Evolutionary conservation across 345 rosid genomes (phyloP), one percentile per base, ranked within the genome.

Genomic region (Litchi chinensis): DNA sequence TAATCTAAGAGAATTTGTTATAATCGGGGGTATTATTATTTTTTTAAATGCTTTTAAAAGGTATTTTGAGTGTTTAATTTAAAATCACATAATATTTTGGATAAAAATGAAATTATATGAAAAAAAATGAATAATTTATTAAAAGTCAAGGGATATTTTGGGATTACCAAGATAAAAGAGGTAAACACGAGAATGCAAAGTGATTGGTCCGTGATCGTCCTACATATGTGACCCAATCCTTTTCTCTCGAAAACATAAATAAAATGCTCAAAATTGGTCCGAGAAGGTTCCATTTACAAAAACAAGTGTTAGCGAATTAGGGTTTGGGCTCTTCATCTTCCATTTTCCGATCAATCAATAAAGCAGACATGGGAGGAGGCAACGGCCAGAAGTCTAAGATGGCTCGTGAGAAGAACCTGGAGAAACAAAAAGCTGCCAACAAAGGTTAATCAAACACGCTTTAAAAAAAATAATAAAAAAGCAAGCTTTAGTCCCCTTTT

Each of bases 331-430:
- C 60, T 1, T 26, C 65, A 26, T 39, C 32, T 71, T 52, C 44
- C 19, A 32, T 57, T 69, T 15, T 19, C 68, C 41, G 41, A 48
- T 56, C 77, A 32, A 62, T 15, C 44, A 56, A 72, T 76, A 62
- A 16, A 41, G 12, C 74, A 66, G 66, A 67, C 26, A 88, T 86
- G 89, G 90, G 90, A 71, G 89, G 89, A 10, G 90, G 90, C 79
- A 88, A 88, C 81, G 90, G 60, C 68, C 90, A 88, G 70, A 88
- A 88, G 43, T 44, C 91, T 71, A 88, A 83, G 86, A 88, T 80
- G 87, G 89, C 91, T 5, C 89, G 91, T 13, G 86, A 86, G 82
- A 86, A 46, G 82, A 81, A 88, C 79, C 3, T 80, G 76, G 93
- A 88, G 82, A 88, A 87, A 86, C 79, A 77, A 22, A 87, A 82